A percentile compares a stretch with the other conserved stretches of the same genome.
Conservation (phyloP, 495 filamentous ascomycete genomes). For the Annulohypoxylon bovei region DNA sequence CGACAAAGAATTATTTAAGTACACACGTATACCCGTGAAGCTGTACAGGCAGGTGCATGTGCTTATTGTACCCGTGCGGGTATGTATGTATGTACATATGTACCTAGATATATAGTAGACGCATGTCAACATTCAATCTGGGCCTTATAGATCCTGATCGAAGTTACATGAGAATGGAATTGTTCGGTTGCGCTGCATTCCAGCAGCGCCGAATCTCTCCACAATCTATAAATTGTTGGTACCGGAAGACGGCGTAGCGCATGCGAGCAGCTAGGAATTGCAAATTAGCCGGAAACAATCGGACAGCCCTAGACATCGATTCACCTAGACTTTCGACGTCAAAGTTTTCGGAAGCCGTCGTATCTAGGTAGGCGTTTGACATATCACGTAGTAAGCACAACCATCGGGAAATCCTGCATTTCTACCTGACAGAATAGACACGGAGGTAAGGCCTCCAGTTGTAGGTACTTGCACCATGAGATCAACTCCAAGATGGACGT, state of each 20-base stretch:
- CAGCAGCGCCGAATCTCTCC: constrained; percentile 32
- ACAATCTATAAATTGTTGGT: constrained; percentile 19
- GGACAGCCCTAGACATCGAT: constrained; percentile 11
- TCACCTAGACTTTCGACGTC: background rate
- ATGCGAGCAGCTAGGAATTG: constrained; percentile 11
- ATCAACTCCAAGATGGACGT: constrained; percentile 11
- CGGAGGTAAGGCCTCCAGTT: background rate
- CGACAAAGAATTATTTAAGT: background rate
- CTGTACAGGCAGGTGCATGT: background rate
- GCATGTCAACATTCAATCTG: constrained; percentile 9
- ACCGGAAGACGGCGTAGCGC: constrained; percentile 8
- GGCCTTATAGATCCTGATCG: constrained; percentile 11
- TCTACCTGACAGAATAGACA: constrained; percentile 12
- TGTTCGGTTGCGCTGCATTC: constrained; percentile 30
- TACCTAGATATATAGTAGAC: no score
- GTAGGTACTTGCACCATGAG: background rate
- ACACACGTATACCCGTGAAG: no score
- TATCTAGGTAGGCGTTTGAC: background rate
- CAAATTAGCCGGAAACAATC: constrained; percentile 30
- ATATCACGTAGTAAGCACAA: constrained; percentile 31
- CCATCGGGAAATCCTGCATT: constrained; percentile 14
- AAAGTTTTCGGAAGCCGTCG: background rate
- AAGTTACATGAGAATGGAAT: constrained; percentile 13
- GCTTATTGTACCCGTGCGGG: background rate
- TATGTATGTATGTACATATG: background rate